Conservation (phyloP, 2,329 filamentous ascomycete genomes). For the Lasiodiplodia citricola region DNA sequence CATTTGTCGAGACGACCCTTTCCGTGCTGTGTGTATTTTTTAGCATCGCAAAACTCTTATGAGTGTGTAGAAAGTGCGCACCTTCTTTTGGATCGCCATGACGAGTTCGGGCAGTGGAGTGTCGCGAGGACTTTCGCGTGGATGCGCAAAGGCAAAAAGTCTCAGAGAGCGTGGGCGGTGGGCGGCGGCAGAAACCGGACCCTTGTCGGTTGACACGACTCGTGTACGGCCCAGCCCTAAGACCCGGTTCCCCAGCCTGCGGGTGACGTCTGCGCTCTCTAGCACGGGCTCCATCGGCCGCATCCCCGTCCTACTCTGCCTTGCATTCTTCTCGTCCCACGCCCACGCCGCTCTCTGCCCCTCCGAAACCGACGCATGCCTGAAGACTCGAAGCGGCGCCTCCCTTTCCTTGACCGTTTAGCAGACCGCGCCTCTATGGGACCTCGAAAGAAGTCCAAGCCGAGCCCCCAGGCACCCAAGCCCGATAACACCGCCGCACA, state of each 20-base stretch:
- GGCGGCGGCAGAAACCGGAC: background rate
- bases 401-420: slow-evolving; percentile 28
- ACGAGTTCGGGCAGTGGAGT: slow-evolving; percentile 27
- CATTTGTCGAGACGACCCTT: slow-evolving; percentile 99
- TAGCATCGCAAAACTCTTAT: slow-evolving; percentile 30
- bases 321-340: slow-evolving; percentile 5
- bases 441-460: slow-evolving; percentile 51
- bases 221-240: slow-evolving; percentile 7
- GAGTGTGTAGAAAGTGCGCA: slow-evolving; percentile 25
- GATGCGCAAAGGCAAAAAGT: slow-evolving; percentile 23
- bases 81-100: slow-evolving; percentile 98
- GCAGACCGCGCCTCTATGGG: slow-evolving; percentile 38
- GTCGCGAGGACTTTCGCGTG: slow-evolving; percentile 19
- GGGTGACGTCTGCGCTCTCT: slow-evolving; percentile 15
- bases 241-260: slow-evolving; percentile 1
- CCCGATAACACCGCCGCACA: slow-evolving; percentile 26
- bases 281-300: slow-evolving; percentile 5
- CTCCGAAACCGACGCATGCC: slow-evolving; percentile 24
- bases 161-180: background rate
- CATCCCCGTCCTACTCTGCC: slow-evolving; percentile 20
- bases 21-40: slow-evolving; percentile 66
- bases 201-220: background rate
- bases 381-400: slow-evolving; percentile 26
- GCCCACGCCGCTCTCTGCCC: slow-evolving; percentile 24
- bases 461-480: slow-evolving; percentile 40